Evolutionary conservation across 2,329 filamentous ascomycete genomes (phyloP).

Genomic region (Alternaria arbusti): DNA sequence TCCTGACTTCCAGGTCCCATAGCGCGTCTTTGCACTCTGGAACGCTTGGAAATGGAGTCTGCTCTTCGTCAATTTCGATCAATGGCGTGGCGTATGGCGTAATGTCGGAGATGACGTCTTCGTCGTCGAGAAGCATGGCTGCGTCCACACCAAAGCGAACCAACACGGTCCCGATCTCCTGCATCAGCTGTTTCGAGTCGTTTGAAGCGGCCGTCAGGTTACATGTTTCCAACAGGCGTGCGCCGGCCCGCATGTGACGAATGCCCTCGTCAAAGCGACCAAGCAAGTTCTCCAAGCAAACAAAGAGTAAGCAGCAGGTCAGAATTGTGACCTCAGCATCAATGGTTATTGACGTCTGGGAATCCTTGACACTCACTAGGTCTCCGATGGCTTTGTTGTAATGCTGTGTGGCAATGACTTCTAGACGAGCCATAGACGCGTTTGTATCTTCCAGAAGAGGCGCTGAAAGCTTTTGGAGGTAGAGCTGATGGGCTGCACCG

Average conservation of each 20-base stretch:
- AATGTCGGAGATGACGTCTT: slow-evolving; percentile 6
- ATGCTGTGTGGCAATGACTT: slow-evolving; percentile 3
- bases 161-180: slow-evolving; percentile 14
- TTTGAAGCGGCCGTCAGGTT: slow-evolving; percentile 2
- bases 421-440: slow-evolving; percentile 2
- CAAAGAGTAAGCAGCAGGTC: slow-evolving; percentile 14
- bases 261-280: slow-evolving; percentile 11
- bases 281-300: slow-evolving; percentile 13
- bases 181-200: slow-evolving; percentile 1
- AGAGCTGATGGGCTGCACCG: slow-evolving; percentile 11
- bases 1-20: neutral
- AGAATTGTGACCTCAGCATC: slow-evolving; percentile 5
- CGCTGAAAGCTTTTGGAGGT: slow-evolving; percentile 7
- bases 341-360: neutral
- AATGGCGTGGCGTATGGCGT: slow-evolving; percentile 5
- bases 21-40: neutral
- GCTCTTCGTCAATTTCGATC: slow-evolving; percentile 3
- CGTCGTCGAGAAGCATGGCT: slow-evolving; percentile 1
- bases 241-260: slow-evolving; percentile 12
- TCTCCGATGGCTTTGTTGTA: slow-evolving; percentile 15
- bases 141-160: slow-evolving; percentile 11
- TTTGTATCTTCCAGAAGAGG: neutral
- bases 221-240: slow-evolving; percentile 5
- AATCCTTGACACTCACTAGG: neutral
- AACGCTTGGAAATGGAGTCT: neutral